phyloP scores from a whole-genome alignment of 345 rosid species.

The Syzygium aqueum region DNA sequence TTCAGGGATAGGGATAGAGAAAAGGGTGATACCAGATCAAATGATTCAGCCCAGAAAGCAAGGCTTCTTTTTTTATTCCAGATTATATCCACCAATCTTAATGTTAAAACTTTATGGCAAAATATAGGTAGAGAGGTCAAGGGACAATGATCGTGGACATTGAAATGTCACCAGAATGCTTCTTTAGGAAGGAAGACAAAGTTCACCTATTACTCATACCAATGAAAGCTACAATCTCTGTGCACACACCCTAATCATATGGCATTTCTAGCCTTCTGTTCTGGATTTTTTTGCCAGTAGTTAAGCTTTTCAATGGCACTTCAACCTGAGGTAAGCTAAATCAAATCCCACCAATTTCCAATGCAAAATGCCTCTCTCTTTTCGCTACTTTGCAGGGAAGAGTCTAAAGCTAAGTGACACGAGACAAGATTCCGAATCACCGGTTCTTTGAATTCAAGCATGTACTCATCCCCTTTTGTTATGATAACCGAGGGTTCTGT shows the following conservation, averaged over 20 bases:
- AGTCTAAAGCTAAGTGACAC: background rate
- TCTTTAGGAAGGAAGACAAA: background rate
- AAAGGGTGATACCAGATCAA: background rate
- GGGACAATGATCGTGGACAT: background rate
- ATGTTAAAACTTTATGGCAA: background rate
- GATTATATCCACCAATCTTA: background rate
- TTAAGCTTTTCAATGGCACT: background rate
- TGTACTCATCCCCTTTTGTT: background rate
- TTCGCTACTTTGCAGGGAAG: background rate
- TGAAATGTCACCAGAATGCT: background rate
- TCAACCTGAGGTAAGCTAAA: background rate
- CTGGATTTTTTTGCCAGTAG: background rate
- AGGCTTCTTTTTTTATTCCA: background rate
- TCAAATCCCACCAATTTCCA: background rate
- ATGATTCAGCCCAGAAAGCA: background rate
- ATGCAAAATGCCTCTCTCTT: background rate
- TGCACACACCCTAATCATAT: background rate
- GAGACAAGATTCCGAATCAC: background rate
- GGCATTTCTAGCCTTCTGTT: background rate
- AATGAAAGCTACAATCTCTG: background rate
- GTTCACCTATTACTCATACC: background rate
- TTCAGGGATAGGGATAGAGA: background rate
- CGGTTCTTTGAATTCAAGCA: background rate
- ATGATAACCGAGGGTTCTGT: background rate
- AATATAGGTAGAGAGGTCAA: background rate